Evolutionary conservation across 495 filamentous ascomycete species (phyloP), one percentile per base, ranked within the genome.

Genomic region (Aspergillus leporis): DNA sequence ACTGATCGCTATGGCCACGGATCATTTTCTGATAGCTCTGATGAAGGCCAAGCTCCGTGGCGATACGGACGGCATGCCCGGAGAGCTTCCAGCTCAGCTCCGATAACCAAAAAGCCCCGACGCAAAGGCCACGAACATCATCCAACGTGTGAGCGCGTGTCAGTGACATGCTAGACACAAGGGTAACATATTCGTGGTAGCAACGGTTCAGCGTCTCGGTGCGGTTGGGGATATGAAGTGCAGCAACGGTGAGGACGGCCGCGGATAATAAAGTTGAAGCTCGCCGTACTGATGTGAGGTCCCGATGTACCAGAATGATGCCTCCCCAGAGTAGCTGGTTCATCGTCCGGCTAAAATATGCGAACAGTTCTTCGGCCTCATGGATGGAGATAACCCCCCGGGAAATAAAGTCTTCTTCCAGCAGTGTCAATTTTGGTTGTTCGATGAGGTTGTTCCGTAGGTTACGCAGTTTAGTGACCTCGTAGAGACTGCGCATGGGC

Each of bases 401-500:
- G 4, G 75, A 76, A 40, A 84, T 80, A 46, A 84, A 81, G 51
- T 84, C 81, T 58, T 78, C 74, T 51, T 81, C 79, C 48, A 80
- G 61, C 28, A 82, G 70, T 7, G 76, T 79, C 56, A 71, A 70
- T 56, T 76, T 76, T 7, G 75, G 78, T 49, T 74, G 73, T 56
- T 78, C 74, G 16, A 70, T 71, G 25, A 67, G 68, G 51, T 77
- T 77, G 51, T 74, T 75, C n/a, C 81, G 68, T 53, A 84, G 58
- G 43, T 83, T 79, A 30, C 81, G 75, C 52, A 85, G 66, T 45
- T 81, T 84, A 7, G 83, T 85, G 30, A 85, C 83, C 59, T 85
- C 83, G 63, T 83, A 86, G 22, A 86, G 65, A 67, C 80, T 84
- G 53, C 80, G 77, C 81, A 86, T 85, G 0, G 83, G 83, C 5